Evolutionary conservation across 202 grass and related monocot species (phyloP).

Genomic region (Brachypodium distachyon): DNA sequence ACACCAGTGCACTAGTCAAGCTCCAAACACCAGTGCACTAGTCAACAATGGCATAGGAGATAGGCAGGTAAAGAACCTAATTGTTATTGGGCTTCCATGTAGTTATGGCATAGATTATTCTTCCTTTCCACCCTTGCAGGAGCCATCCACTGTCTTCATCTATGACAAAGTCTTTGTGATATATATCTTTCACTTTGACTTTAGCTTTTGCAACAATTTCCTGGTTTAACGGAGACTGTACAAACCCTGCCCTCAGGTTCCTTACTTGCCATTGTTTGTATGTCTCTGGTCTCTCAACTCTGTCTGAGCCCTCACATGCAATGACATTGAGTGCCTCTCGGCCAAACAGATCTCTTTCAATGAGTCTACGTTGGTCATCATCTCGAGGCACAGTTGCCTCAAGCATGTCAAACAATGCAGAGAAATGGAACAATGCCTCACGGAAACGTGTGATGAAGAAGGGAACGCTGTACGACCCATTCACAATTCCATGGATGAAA

Average conservation of each 20-base stretch:
- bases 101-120: constrained; percentile 83
- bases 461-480: constrained; percentile 84
- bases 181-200: constrained; percentile 68
- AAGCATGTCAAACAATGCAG: constrained; percentile 85
- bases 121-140: constrained; percentile 95
- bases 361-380: constrained; percentile 62
- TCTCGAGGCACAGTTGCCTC: constrained; percentile 74
- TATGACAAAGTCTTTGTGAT: constrained; percentile 97
- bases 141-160: constrained; percentile 88
- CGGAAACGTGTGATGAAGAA: constrained; percentile 95
- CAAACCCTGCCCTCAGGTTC: constrained; percentile 86
- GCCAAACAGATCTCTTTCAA: constrained; percentile 80
- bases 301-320: constrained; percentile 84
- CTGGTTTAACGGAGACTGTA: constrained; percentile 47
- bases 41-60: constrained; percentile 9
- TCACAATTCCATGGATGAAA: constrained; percentile 89
- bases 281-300: constrained; percentile 88
- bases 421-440: constrained; percentile 91
- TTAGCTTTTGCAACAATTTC: constrained; percentile 77
- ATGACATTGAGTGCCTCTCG: constrained; percentile 92
- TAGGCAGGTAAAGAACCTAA: constrained; percentile 4
- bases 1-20: background rate
- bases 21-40: background rate
- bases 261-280: constrained; percentile 98
- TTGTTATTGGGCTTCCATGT: constrained; percentile 69